Base-by-base conservation (phyloP, 208 protist species). In the Herpetomonas muscarum region DNA sequence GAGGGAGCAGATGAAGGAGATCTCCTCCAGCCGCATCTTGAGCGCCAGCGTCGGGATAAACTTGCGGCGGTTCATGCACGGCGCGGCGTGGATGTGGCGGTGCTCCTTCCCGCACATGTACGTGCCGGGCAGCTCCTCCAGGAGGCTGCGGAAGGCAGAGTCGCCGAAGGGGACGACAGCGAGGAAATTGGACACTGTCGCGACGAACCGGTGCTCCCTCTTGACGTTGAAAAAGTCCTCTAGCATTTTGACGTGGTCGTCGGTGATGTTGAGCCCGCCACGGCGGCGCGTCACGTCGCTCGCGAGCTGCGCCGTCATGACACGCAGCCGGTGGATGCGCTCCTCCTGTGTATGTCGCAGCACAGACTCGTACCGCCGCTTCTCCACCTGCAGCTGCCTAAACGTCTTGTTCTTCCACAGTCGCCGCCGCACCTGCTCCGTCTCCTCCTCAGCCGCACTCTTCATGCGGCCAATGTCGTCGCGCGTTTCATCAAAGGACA, bases 81-180 rank as follows among this genome's bases (percentile, higher is more conserved):
- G 52, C 10, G 53, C 66, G 12, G 53, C 70, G 72, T 74, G 79
- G 25, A 79, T 72, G 47, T 77, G 74, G 7, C 59, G 65, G 26
- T 75, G 60, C 9, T 25, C 28, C 62, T 81, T 79, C 9, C 64
- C 76, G 46, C 78, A 85, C 0, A 55, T 21, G 53, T 75, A 88
- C 13, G 70, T 61, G 26, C 76, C 76, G 19, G 74, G 64, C 9
- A 76, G 22, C 26, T 76, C 74, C 61, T 95, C 85, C 15, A 95
- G 45, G 15, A 95, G 39, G 52, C 70, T 79, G 53, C 84, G 84
- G 52, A 77, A 93, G 28, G 77, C 73, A 7, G 78, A 81, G 44
- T 95, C 89, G 6, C 89, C 89, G 25, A 90, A 92, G 1, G 89
- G 89, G 1, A 95, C 46, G 6, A 95, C 82, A 24, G 87, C 61